Evolutionary conservation across 148 eudicot species (phyloP).

Genomic region (Nepenthes mirabilis): DNA sequence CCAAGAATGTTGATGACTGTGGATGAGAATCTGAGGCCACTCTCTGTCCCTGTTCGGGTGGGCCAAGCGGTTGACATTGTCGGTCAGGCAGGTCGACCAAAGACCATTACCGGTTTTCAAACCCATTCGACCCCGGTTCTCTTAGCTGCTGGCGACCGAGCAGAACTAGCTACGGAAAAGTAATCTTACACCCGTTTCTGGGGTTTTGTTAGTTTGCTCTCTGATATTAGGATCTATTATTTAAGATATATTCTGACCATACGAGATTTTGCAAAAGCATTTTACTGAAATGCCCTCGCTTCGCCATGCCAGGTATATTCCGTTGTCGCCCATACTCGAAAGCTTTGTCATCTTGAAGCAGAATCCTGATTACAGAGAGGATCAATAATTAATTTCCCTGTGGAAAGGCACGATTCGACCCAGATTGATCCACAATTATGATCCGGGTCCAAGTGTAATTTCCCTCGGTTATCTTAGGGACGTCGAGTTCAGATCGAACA

Average conservation of each 20-base stretch:
- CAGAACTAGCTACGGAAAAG: conserved; percentile 98
- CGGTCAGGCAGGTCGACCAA: conserved; percentile 93
- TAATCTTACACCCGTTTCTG: conserved; percentile 8
- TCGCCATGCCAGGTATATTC: conserved; percentile 53
- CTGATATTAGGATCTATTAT: not conserved
- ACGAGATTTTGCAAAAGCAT: not conserved
- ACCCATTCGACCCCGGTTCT: conserved; percentile 93
- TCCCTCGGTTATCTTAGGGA: too few species aligned
- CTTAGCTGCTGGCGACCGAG: conserved; percentile 86
- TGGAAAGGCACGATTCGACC: too few species aligned
- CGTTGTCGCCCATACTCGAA: conserved; percentile 77
- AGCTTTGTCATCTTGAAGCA: conserved; percentile 92
- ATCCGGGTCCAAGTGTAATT: too few species aligned
- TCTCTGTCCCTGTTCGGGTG: conserved; percentile 93
- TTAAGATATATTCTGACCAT: not conserved
- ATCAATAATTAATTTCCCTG: conserved; percentile 13
- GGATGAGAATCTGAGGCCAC: conserved; percentile 85
- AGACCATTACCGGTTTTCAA: conserved; percentile 94
- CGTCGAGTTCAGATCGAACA: too few species aligned
- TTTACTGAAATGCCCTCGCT: not conserved
- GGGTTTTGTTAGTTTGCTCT: not conserved
- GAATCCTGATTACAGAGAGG: conserved; percentile 81
- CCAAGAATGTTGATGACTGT: conserved; percentile 92
- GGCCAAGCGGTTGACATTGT: conserved; percentile 98
- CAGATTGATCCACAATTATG: too few species aligned